These are phyloP conservation scores for Fereydounia khargensis DNA, from an alignment of 1,284 basidiomycete species.

Conservation along the genomic window DNA sequence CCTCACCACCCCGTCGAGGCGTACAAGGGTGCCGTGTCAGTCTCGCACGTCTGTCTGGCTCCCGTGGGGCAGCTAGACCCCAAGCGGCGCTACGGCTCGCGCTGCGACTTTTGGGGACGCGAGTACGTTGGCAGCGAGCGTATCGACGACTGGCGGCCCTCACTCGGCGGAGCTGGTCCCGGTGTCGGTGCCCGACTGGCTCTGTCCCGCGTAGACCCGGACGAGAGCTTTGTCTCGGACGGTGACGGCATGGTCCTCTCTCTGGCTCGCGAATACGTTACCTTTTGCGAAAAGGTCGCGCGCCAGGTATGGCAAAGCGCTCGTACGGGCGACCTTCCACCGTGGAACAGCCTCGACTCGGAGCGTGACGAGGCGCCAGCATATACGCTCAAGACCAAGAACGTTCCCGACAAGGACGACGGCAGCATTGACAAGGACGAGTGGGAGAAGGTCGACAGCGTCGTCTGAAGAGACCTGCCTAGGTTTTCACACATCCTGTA, in stretches of 20 bases:
- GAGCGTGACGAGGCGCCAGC: constrained; percentile 7
- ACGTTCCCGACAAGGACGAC: constrained; percentile 17
- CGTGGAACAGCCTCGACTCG: constrained; percentile 30
- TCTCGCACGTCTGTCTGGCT: constrained; percentile 43
- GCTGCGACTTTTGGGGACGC: constrained; percentile 40
- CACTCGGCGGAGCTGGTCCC: constrained; percentile 33
- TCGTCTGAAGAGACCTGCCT: too few species aligned
- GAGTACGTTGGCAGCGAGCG: constrained; percentile 47
- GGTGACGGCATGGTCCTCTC: constrained; percentile 9
- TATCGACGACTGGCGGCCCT: constrained; percentile 36
- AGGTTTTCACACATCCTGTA: too few species aligned
- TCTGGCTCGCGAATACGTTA: constrained; percentile 33
- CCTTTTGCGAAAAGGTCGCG: constrained; percentile 23
- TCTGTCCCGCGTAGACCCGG: constrained; percentile 16
- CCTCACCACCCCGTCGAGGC: constrained; percentile 52
- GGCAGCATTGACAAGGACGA: constrained; percentile 15
- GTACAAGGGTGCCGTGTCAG: constrained; percentile 55
- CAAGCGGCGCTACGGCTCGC: constrained; percentile 49
- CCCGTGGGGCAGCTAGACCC: constrained; percentile 29
- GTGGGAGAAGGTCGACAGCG: constrained; percentile 44
- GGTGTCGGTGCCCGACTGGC: constrained; percentile 24
- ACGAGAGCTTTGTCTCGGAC: constrained; percentile 8
- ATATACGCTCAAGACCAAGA: constrained; percentile 18
- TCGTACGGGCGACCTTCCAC: constrained; percentile 31
- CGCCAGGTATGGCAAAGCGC: constrained; percentile 38